Evolutionary conservation across 108 stramenopile species (phyloP).

Genomic region (Skeletonema costatum): DNA sequence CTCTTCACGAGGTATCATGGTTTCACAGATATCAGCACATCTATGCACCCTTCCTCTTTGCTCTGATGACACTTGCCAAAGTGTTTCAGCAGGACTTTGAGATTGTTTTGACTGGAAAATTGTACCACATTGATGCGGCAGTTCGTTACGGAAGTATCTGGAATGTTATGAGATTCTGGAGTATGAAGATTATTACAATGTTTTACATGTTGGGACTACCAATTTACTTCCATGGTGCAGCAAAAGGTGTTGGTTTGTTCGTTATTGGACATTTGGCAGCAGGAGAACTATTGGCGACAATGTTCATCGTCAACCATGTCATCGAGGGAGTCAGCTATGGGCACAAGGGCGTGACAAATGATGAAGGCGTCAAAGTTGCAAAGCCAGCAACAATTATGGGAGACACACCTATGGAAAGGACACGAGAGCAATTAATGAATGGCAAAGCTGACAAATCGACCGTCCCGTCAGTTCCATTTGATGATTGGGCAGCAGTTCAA

Average conservation of each 20-base stretch:
- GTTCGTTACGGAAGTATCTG: slow-evolving; percentile 54
- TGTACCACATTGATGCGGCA: slow-evolving; percentile 68
- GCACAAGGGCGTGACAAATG: slow-evolving; percentile 25
- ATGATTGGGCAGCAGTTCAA: slow-evolving; percentile 84
- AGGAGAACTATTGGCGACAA: slow-evolving; percentile 64
- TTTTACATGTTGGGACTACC: slow-evolving; percentile 64
- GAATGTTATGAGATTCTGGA: slow-evolving; percentile 59
- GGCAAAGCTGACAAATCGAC: slow-evolving; percentile 16
- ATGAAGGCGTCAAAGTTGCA: neutral
- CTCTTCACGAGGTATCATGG: slow-evolving; percentile 44
- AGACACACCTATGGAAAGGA: slow-evolving; percentile 58
- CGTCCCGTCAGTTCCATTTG: slow-evolving; percentile 46
- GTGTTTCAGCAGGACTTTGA: slow-evolving; percentile 66
- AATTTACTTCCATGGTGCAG: slow-evolving; percentile 52
- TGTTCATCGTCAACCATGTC: slow-evolving; percentile 77
- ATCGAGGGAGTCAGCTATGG: slow-evolving; percentile 63
- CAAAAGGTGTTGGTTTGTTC: slow-evolving; percentile 44
- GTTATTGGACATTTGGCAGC: slow-evolving; percentile 54
- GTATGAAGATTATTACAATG: slow-evolving; percentile 55
- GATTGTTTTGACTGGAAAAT: slow-evolving; percentile 35
- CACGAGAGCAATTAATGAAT: slow-evolving; percentile 41
- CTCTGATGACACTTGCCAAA: slow-evolving; percentile 62
- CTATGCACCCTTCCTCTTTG: slow-evolving; percentile 61
- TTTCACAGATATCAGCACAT: slow-evolving; percentile 62
- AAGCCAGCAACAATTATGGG: slow-evolving; percentile 45